Base-by-base conservation (phyloP, 2,329 filamentous ascomycete genomes). In the Teratosphaeria nubilosa region DNA sequence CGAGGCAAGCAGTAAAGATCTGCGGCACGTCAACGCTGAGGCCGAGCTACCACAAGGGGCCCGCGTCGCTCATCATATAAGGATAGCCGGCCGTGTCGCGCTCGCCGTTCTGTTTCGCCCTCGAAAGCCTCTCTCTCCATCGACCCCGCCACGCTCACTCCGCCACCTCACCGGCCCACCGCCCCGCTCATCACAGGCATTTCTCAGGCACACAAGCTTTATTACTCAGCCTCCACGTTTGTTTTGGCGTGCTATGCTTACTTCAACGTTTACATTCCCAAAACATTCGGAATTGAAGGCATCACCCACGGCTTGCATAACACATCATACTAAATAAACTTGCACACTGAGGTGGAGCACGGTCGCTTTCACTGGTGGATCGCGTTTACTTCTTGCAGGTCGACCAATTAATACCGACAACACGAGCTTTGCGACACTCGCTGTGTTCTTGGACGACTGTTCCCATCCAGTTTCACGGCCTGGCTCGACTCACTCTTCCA, bases 341-440 rank as follows among this genome's bases (percentile, higher is more conserved):
- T 56, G 54, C 51, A 30, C 51, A n/a, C n/a, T n/a, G n/a, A n/a
- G n/a, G n/a, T 53, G n/a, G 51, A 51, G 58, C 58, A 57, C 55
- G 55, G 55, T 60, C 56, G 48, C 58, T 60, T 57, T 60, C 55
- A 55, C 52, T 59, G 56, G 58, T 48, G 59, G 55, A 62, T 59
- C 57, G 48, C 20, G 16, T 48, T n/a, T n/a, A 20, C 41, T 48
- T 20, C 45, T 51, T 24, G 24, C 32, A 27, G 13, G 34, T 11
- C 10, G 37, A 56, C 53, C 32, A 34, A 41, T 5, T 16, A 5
- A 5, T 5, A n/a, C 34, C 1, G 0, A n/a, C 34, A 14, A 53
- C 52, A 22, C n/a, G 16, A 48, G 16, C 25, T 13, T 20, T 31
- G 51, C 14, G 16, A 56, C 52, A 37, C 50, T 58, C n/a, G 9